Conservation (phyloP, 2,329 filamentous ascomycete species). For the Pestalotiopsis sp. region DNA sequence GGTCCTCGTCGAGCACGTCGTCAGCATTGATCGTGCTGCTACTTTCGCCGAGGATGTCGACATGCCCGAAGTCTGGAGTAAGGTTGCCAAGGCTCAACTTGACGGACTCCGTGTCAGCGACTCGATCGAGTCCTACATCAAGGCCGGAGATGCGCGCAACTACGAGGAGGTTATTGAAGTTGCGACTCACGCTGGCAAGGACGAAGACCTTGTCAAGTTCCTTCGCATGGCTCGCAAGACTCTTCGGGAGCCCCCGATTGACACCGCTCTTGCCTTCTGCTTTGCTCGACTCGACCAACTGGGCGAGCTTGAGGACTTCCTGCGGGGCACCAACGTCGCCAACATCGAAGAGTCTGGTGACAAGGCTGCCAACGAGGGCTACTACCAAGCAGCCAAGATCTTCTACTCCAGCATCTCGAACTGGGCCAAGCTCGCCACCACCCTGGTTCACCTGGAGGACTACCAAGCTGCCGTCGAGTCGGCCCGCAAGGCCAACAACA, state of each 20-base stretch:
- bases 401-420: conserved; percentile 99
- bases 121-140: conserved; percentile 96
- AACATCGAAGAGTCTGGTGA: conserved; percentile 97
- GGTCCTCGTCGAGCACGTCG: conserved; percentile 93
- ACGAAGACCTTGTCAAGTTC: conserved; percentile 96
- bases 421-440: conserved; percentile 98
- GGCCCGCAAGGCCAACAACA: conserved; percentile 97
- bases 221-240: conserved; percentile 98
- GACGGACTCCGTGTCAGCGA: conserved; percentile 93
- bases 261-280: conserved; percentile 92
- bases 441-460: conserved; percentile 92
- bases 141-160: conserved; percentile 89
- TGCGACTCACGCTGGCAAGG: conserved; percentile 92
- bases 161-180: conserved; percentile 96
- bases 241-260: conserved; percentile 87
- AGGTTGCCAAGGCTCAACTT: conserved; percentile 95
- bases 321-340: conserved; percentile 89
- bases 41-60: conserved; percentile 96
- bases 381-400: conserved; percentile 96
- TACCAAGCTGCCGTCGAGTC: conserved; percentile 98
- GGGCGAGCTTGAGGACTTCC: conserved; percentile 92
- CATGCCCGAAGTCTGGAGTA: conserved; percentile 94
- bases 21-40: conserved; percentile 96
- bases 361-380: conserved; percentile 94
- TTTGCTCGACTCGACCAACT: conserved; percentile 92